These are phyloP conservation scores for Saturnispora sekii DNA, from an alignment of 805 yeast species.

Conservation along the genomic window DNA sequence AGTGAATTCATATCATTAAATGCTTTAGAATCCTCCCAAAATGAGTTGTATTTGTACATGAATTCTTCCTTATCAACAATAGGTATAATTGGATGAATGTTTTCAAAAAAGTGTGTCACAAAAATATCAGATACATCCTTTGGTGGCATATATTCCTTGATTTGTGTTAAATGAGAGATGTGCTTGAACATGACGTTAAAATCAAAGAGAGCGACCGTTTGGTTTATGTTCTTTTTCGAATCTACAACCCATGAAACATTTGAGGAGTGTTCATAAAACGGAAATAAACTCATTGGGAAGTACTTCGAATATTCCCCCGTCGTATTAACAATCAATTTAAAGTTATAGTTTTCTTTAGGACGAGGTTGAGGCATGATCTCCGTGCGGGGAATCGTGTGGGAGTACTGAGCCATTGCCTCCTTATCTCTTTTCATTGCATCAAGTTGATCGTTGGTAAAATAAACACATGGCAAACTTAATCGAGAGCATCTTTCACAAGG, in stretches of 20 bases:
- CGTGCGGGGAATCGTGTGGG: conserved; percentile 4
- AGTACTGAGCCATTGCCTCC: not conserved
- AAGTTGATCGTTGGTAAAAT: conserved; percentile 14
- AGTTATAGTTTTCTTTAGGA: conserved; percentile 14
- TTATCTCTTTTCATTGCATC: conserved; percentile 7
- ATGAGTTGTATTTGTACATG: conserved; percentile 10
- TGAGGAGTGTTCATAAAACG: conserved; percentile 15
- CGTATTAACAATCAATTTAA: conserved; percentile 15
- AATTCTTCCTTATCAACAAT: conserved; percentile 18
- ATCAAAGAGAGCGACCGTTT: conserved; percentile 13
- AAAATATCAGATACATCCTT: conserved; percentile 11
- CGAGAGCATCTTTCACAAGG: conserved; percentile 13
- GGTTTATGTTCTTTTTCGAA: conserved; percentile 4
- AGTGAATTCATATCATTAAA: conserved; percentile 12
- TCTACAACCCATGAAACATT: conserved; percentile 15
- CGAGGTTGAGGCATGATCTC: conserved; percentile 15
- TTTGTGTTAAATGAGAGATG: conserved; percentile 4
- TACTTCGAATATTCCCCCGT: conserved; percentile 20
- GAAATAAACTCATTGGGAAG: conserved; percentile 16
- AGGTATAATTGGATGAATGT: conserved; percentile 17
- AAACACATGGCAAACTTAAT: conserved; percentile 13
- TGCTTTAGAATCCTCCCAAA: conserved; percentile 10
- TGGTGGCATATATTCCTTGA: conserved; percentile 11
- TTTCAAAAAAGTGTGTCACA: conserved; percentile 15
- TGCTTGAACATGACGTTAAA: conserved; percentile 14